Base-by-base conservation (phyloP, 768 basidiomycete genomes). In the Mycena filopes region DNA sequence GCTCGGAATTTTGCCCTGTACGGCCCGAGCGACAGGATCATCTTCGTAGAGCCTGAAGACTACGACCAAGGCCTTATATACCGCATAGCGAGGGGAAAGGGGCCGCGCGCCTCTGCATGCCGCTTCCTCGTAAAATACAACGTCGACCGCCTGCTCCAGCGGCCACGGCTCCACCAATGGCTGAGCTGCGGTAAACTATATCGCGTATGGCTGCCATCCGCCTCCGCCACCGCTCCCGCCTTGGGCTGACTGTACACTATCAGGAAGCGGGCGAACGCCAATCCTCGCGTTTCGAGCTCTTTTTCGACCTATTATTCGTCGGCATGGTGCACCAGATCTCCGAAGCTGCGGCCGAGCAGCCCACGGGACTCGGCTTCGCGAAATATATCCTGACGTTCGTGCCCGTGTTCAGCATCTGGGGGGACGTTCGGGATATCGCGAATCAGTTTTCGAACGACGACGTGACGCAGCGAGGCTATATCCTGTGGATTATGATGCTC, bases 251-350 rank as follows among this genome's bases (percentile, higher is more conserved):
- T 16, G 16, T 38, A 21, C 26, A 20, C 38, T 33, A 12, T 23
- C 53, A 66, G 64, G 58, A 69, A 51, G 70, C 70, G 21, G 49
- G 47, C 11, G 70, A 69, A 18, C 64, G 43, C 28, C 67, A 66
- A 46, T 63, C 70, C 2, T 71, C 70, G 0, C 66, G 67, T 18
- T 77, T 77, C 65, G 78, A 79, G 68, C 73, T 79, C 15, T 78
- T 79, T 63, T 76, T 79, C 51, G 78, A 79, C 59, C 65, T 78
- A 42, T 63, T 75, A 9, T 78, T 76, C 45, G 77, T 79, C 20
- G 76, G 72, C 18, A 72, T 79, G 36, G 71, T 74, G 7, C 76
- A 78, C 68, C 73, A 76, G 45, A 69, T 78, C 26, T 72, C 77
- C 41, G 76, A 78, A 40, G 66, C 72, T 12, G 75, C 75, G 4